phyloP scores from a whole-genome alignment of 352 stramenopile species.

The Hyaloperonospora arabidopsidis region DNA sequence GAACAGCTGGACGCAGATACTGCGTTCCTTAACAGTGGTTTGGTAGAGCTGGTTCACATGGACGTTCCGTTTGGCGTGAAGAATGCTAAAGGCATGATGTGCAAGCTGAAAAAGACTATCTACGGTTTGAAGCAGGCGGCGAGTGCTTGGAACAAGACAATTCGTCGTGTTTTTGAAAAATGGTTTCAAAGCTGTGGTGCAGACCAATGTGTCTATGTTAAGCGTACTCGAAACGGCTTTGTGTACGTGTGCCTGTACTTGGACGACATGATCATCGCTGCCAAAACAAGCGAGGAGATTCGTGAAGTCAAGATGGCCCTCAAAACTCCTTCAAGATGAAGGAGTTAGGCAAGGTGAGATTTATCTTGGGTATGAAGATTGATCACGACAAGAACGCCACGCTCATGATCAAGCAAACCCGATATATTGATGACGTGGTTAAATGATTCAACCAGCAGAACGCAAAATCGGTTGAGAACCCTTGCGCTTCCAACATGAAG shows the following conservation, averaged over 20 bases:
- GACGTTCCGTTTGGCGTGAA: neutral
- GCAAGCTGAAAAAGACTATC: neutral
- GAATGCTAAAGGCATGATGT: neutral
- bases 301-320: too few species aligned
- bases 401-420: too few species aligned
- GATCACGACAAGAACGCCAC: too few species aligned
- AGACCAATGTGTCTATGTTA: neutral
- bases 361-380: neutral
- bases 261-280: neutral
- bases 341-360: neutral
- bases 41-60: neutral
- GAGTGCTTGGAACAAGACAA: neutral
- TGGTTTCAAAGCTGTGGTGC: neutral
- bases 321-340: neutral
- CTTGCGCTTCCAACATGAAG: too few species aligned
- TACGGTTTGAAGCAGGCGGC: neutral
- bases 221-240: neutral
- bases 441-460: constrained; percentile 1
- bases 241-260: neutral
- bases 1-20: neutral
- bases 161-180: neutral
- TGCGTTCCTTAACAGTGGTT: neutral
- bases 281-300: too few species aligned
- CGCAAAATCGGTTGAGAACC: too few species aligned
- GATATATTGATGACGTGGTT: neutral